Evolutionary conservation across 2,329 filamentous ascomycete genomes (phyloP).

Genomic region (Aspergillus novoparasiticus): DNA sequence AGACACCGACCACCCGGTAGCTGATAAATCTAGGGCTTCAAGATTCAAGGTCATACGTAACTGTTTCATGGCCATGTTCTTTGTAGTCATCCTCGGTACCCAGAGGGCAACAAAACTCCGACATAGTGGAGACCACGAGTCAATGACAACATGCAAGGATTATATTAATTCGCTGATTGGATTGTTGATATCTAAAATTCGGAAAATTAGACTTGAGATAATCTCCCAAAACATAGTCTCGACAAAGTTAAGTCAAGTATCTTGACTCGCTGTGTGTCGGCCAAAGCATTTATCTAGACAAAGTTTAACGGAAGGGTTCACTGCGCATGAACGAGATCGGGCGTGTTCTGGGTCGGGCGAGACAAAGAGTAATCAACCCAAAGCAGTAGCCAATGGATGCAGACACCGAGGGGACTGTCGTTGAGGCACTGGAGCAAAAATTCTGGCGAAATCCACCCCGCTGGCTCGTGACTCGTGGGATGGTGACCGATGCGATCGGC

Average conservation of each 20-base stretch:
- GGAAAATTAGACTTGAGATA: background rate
- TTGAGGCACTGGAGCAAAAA: background rate
- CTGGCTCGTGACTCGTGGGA: background rate
- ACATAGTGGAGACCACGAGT: background rate
- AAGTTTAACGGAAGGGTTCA: background rate
- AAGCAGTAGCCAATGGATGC: background rate
- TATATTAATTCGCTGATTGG: background rate
- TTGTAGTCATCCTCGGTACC: background rate
- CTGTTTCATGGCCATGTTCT: background rate
- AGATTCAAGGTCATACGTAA: background rate
- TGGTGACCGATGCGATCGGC: background rate
- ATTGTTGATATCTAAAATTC: background rate
- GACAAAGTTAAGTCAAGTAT: background rate
- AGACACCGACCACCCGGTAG: background rate
- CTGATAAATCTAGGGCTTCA: background rate
- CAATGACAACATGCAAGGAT: background rate
- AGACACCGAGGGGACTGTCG: too few relatives aligned
- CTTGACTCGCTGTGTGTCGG: background rate
- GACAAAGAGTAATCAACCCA: conserved; percentile 11
- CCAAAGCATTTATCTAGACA: background rate
- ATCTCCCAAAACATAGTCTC: background rate
- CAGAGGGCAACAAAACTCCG: background rate
- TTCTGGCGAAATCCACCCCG: background rate
- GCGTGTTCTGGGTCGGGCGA: conserved; percentile 1
- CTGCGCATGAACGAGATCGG: conserved; percentile 4